phyloP scores from a whole-genome alignment of 352 stramenopile species.

The Globisporangium spinosum region DNA sequence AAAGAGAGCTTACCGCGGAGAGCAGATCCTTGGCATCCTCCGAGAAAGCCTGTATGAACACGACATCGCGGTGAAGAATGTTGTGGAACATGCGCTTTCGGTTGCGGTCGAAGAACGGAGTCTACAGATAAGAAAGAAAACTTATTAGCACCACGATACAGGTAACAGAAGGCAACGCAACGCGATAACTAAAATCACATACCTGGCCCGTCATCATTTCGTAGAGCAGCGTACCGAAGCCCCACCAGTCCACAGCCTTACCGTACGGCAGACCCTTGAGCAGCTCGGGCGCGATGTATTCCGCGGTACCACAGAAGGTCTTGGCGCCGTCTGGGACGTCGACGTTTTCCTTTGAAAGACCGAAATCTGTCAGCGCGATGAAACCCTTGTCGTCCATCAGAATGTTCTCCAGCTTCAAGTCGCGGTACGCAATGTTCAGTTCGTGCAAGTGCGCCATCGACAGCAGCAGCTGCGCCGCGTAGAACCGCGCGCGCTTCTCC shows the following conservation, averaged over 20 bases:
- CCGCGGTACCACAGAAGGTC: conserved; percentile 91
- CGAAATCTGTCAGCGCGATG: conserved; percentile 91
- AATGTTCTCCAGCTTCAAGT: conserved; percentile 95
- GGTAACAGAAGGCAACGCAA: neutral
- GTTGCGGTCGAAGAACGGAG: conserved; percentile 94
- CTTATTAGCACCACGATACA: neutral
- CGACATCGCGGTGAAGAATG: conserved; percentile 87
- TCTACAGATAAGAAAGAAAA: conserved; percentile 23
- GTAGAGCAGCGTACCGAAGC: conserved; percentile 91
- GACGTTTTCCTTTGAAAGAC: conserved; percentile 91
- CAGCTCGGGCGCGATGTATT: conserved; percentile 92
- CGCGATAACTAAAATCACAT: neutral
- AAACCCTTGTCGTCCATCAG: conserved; percentile 93
- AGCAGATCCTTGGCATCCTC: conserved; percentile 86
- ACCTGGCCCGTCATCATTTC: conserved; percentile 91
- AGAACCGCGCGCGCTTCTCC: conserved; percentile 88
- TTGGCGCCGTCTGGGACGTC: conserved; percentile 85
- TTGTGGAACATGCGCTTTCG: conserved; percentile 94
- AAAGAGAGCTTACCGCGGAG: conserved; percentile 34
- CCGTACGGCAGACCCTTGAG: conserved; percentile 88
- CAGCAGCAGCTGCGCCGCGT: conserved; percentile 88
- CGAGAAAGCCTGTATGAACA: conserved; percentile 85
- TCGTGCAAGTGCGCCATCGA: conserved; percentile 92
- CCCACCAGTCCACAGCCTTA: conserved; percentile 92
- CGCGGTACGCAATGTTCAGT: conserved; percentile 91